Evolutionary conservation across 495 filamentous ascomycete genomes (phyloP).

Genomic region (Rhypophila decipiens): DNA sequence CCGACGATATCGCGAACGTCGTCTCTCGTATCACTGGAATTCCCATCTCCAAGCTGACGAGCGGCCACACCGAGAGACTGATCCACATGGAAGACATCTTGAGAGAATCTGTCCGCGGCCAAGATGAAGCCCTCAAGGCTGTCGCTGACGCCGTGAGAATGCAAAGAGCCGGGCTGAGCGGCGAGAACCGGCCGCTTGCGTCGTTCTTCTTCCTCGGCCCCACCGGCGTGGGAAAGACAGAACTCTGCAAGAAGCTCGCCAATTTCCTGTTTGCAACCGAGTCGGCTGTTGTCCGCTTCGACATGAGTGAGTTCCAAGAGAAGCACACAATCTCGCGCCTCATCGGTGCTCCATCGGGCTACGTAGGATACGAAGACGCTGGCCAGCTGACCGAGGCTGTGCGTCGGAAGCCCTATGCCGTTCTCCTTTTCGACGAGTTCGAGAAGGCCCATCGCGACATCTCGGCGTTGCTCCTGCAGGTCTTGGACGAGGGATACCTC

Average conservation of each 20-base stretch:
- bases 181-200: slow-evolving; percentile 84
- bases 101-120: slow-evolving; percentile 76
- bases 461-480: slow-evolving; percentile 86
- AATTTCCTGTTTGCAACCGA: slow-evolving; percentile 89
- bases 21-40: slow-evolving; percentile 90
- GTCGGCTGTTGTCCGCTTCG: slow-evolving; percentile 77
- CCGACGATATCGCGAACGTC: slow-evolving; percentile 89
- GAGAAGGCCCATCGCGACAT: slow-evolving; percentile 97
- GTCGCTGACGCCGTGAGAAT: slow-evolving; percentile 91
- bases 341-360: slow-evolving; percentile 88
- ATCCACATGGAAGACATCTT: slow-evolving; percentile 93
- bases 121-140: slow-evolving; percentile 86
- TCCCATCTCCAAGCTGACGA: slow-evolving; percentile 82
- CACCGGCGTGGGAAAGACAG: slow-evolving; percentile 95
- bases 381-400: slow-evolving; percentile 96
- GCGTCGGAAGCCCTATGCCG: slow-evolving; percentile 89
- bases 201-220: slow-evolving; percentile 98
- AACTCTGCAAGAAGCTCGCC: slow-evolving; percentile 94
- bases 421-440: slow-evolving; percentile 93
- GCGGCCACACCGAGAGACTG: slow-evolving; percentile 85
- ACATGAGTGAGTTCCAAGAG: slow-evolving; percentile 98
- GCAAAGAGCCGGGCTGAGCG: slow-evolving; percentile 86
- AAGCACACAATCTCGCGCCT: slow-evolving; percentile 92
- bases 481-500: slow-evolving; percentile 92
- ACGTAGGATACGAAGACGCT: slow-evolving; percentile 95